These are phyloP conservation scores for Talaromyces sp. DNA, from an alignment of 2,329 filamentous ascomycete genomes.

Conservation along the genomic window DNA sequence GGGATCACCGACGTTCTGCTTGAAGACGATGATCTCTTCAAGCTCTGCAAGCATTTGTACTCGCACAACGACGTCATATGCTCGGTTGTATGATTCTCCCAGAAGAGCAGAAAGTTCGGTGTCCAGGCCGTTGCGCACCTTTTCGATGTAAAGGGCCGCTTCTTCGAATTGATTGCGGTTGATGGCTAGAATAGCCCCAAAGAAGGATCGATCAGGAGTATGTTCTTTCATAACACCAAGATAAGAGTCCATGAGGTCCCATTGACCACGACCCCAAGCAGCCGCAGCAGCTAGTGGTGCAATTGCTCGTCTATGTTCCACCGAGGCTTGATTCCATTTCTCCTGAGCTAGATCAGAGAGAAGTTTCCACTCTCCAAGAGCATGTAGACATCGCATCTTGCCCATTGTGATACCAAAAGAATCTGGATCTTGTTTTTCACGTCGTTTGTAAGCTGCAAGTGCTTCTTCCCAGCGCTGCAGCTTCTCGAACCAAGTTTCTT, in stretches of 20 bases:
- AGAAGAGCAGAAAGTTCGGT: slow-evolving; percentile 93
- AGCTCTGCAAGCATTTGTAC: slow-evolving; percentile 99
- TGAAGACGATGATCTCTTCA: slow-evolving; percentile 97
- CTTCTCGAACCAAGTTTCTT: slow-evolving; percentile 99
- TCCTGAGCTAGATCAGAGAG: slow-evolving; percentile 84
- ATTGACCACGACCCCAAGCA: slow-evolving; percentile 93
- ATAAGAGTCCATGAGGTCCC: slow-evolving; percentile 98
- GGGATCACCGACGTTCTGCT: slow-evolving; percentile 74
- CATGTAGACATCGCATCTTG: slow-evolving; percentile 98
- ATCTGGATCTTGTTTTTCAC: slow-evolving; percentile 69
- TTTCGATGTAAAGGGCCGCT: slow-evolving; percentile 81
- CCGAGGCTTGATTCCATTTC: slow-evolving; percentile 85
- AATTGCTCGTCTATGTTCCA: slow-evolving; percentile 84
- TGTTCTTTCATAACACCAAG: slow-evolving; percentile 89
- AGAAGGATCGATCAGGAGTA: slow-evolving; percentile 94
- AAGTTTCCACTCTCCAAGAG: slow-evolving; percentile 94
- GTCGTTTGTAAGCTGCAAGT: slow-evolving; percentile 82
- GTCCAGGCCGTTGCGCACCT: slow-evolving; percentile 88
- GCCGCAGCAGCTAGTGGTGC: slow-evolving; percentile 91
- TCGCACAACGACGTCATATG: slow-evolving; percentile 95
- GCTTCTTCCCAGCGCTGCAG: slow-evolving; percentile 98
- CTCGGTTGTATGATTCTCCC: slow-evolving; percentile 97
- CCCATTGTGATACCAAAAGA: slow-evolving; percentile 98
- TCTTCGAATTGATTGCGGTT: slow-evolving; percentile 95
- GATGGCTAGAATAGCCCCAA: slow-evolving; percentile 89